A percentile compares a stretch with the other conserved stretches of the same genome.
Conservation (phyloP, 768 basidiomycete species). For the Pisolithus albus region DNA sequence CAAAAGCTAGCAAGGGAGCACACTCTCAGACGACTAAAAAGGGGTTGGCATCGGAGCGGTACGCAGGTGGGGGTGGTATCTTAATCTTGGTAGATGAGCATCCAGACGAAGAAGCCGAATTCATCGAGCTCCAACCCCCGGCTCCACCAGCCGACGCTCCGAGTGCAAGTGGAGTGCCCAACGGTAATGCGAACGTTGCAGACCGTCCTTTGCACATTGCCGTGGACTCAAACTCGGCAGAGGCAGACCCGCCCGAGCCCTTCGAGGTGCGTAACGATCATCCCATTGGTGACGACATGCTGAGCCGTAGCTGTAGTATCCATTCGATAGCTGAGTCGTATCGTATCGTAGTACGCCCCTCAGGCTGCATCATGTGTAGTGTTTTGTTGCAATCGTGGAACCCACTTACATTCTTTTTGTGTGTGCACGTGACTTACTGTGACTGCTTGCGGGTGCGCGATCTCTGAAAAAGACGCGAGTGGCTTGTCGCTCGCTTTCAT, state of each 20-base stretch:
- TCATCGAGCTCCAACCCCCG: conserved; percentile 56
- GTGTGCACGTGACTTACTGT: background rate
- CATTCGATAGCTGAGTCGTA: conserved; percentile 51
- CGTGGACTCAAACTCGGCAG: conserved; percentile 62
- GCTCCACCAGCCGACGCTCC: conserved; percentile 26
- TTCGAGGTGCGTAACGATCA: conserved; percentile 66
- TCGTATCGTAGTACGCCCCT: background rate
- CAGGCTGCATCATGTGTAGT: background rate
- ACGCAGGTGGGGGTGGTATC: conserved; percentile 81
- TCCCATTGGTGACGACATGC: conserved; percentile 2
- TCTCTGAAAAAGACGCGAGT: background rate
- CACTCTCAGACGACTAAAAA: conserved; percentile 23
- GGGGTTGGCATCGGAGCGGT: conserved; percentile 46
- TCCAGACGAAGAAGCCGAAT: conserved; percentile 66
- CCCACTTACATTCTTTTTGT: too few relatives aligned
- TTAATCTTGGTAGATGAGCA: conserved; percentile 71
- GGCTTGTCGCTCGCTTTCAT: background rate
- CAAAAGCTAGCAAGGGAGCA: conserved; percentile 30
- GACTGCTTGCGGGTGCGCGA: background rate
- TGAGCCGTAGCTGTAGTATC: conserved; percentile 47
- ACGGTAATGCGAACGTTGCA: conserved; percentile 13
- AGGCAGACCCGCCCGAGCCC: conserved; percentile 67
- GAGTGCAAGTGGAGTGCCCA: conserved; percentile 26
- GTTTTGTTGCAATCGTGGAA: too few relatives aligned
- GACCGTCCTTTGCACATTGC: conserved; percentile 46